phyloP scores from a whole-genome alignment of 345 rosid species.

The Fremontodendron californicum region DNA sequence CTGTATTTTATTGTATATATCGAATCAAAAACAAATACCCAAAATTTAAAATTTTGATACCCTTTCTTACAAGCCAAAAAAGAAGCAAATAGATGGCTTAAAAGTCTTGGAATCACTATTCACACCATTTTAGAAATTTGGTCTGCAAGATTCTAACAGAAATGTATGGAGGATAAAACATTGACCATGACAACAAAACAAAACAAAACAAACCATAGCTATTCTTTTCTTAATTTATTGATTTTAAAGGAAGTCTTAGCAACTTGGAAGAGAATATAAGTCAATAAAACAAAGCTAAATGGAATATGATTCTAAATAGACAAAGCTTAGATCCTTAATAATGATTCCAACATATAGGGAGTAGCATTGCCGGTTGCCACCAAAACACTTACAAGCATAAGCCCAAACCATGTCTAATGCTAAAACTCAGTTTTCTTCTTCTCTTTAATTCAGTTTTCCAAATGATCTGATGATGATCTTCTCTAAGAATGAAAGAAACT shows the following conservation, averaged over 20 bases:
- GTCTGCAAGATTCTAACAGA: not conserved
- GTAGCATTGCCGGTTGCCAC: too few relatives aligned
- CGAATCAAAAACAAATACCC: slow-evolving; percentile 2
- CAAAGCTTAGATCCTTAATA: too few relatives aligned
- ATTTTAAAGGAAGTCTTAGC: not conserved
- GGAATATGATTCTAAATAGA: slow-evolving; percentile 1
- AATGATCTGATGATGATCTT: too few relatives aligned
- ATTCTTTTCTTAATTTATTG: not conserved
- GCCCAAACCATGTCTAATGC: too few relatives aligned
- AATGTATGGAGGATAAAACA: not conserved
- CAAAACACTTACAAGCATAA: too few relatives aligned
- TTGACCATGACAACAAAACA: not conserved
- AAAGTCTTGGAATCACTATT: not conserved
- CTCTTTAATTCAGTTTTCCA: too few relatives aligned
- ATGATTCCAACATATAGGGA: too few relatives aligned
- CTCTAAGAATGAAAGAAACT: too few relatives aligned
- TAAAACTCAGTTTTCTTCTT: too few relatives aligned
- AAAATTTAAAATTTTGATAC: not conserved
- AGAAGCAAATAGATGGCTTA: not conserved
- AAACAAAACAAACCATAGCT: not conserved
- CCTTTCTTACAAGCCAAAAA: not conserved
- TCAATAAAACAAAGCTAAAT: not conserved
- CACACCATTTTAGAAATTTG: not conserved
- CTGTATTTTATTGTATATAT: not conserved
- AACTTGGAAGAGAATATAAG: slow-evolving; percentile 13